These are phyloP conservation scores for Plasmodium ovale DNA, from an alignment of 169 alveolate species.

Conservation along the genomic window DNA sequence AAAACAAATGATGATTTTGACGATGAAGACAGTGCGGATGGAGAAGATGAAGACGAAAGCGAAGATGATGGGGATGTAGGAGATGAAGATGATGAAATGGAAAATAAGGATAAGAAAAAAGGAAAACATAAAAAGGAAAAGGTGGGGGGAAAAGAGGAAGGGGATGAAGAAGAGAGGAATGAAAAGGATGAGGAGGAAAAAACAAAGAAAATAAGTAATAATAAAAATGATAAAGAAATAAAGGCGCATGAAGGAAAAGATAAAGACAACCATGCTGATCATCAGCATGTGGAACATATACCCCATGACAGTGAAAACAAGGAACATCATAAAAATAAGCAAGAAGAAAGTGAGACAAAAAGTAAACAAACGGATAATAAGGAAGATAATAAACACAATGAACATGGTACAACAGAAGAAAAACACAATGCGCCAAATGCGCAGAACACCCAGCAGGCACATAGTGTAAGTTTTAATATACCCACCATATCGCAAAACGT, in stretches of 20 bases:
- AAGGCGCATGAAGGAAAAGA: slow-evolving; percentile 6
- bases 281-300: not conserved
- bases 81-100: not conserved
- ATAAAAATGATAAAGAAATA: slow-evolving; percentile 17
- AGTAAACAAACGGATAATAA: not conserved
- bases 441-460: not conserved
- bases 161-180: not conserved
- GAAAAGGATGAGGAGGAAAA: not conserved
- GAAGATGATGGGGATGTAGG: slow-evolving; percentile 2
- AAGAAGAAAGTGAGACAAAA: not conserved
- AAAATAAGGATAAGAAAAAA: not conserved
- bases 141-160: not conserved
- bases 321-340: slow-evolving; percentile 1
- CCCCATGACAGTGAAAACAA: not conserved
- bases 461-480: not conserved
- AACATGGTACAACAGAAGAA: not conserved
- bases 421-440: not conserved
- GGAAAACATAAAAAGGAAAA: not conserved
- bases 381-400: slow-evolving; percentile 5
- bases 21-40: slow-evolving; percentile 1
- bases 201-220: not conserved
- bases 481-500: slow-evolving; percentile 19
- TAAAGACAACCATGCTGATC: not conserved
- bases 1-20: slow-evolving; percentile 1
- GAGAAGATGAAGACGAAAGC: not conserved